These are phyloP conservation scores for Sanghuangporus sanghuang DNA, from an alignment of 1,284 basidiomycete species.

Conservation along the genomic window DNA sequence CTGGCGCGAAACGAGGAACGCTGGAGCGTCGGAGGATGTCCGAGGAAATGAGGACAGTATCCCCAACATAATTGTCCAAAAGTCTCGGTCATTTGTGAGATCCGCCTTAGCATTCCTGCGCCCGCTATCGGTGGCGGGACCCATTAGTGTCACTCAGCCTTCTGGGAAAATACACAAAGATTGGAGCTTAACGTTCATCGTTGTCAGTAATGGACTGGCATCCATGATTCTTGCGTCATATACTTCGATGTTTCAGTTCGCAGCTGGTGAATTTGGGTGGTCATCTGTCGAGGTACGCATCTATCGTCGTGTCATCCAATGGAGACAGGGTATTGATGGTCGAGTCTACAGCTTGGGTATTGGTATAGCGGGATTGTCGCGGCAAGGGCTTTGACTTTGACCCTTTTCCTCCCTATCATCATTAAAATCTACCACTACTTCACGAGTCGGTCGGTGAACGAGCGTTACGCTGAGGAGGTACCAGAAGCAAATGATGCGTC, in stretches of 20 bases:
- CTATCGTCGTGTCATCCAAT: neutral
- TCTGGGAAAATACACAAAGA: conserved; percentile 35
- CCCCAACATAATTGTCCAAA: neutral
- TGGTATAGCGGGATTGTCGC: conserved; percentile 63
- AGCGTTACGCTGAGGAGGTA: neutral
- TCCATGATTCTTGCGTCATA: conserved; percentile 55
- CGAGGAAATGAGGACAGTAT: neutral
- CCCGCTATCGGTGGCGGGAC: conserved; percentile 8
- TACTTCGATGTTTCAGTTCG: conserved; percentile 66
- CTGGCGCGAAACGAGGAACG: conserved; percentile 29
- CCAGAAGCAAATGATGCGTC: conserved; percentile 1
- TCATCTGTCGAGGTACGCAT: conserved; percentile 52
- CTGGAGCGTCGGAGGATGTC: neutral
- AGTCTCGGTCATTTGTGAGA: neutral
- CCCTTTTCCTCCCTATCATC: conserved; percentile 59
- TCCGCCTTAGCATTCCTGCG: conserved; percentile 1
- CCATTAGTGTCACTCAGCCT: neutral
- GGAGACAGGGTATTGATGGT: neutral
- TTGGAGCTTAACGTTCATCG: conserved; percentile 65
- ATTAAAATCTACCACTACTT: conserved; percentile 41
- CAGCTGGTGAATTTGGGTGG: conserved; percentile 65
- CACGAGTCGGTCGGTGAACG: conserved; percentile 24
- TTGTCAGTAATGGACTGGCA: conserved; percentile 48
- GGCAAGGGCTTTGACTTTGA: conserved; percentile 55
- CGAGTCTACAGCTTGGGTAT: conserved; percentile 60